Conservation (phyloP, 2,329 filamentous ascomycete genomes). For the Penicillium freii region DNA sequence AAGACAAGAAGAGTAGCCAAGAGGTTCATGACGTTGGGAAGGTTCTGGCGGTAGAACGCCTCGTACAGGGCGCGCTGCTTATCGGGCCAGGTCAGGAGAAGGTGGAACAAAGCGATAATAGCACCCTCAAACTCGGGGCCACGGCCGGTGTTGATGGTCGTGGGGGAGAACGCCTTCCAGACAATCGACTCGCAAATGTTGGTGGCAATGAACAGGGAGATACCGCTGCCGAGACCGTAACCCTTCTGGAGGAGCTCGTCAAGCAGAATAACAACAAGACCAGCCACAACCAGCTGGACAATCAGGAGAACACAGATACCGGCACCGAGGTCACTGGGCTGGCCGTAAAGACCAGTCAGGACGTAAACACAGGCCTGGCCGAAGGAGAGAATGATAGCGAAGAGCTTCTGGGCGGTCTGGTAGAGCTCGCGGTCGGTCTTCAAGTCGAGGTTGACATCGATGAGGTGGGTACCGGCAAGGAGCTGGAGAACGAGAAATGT, state of each 20-base stretch:
- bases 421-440: constrained; percentile 99
- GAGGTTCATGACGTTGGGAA: constrained; percentile 99
- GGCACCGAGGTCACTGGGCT: constrained; percentile 91
- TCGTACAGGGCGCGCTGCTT: constrained; percentile 98
- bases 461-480: constrained; percentile 97
- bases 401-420: constrained; percentile 98
- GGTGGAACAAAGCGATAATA: constrained; percentile 95
- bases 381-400: constrained; percentile 95
- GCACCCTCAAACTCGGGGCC: constrained; percentile 98
- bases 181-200: constrained; percentile 99
- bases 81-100: constrained; percentile 97
- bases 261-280: constrained; percentile 97
- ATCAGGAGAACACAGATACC: constrained; percentile 98
- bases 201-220: constrained; percentile 98
- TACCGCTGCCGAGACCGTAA: constrained; percentile 96
- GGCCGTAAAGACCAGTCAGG: constrained; percentile 95
- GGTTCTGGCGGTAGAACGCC: constrained; percentile 98
- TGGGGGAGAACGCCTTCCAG: constrained; percentile 99
- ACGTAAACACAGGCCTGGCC: constrained; percentile 98
- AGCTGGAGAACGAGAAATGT: constrained; percentile 52
- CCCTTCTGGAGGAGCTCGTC: constrained; percentile 99
- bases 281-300: constrained; percentile 94
- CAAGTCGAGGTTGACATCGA: constrained; percentile 99
- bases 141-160: constrained; percentile 98
- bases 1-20: constrained; percentile 91